These are phyloP conservation scores for Hanseniaspora mollemarum DNA, from an alignment of 805 yeast genomes.

Conservation along the genomic window DNA sequence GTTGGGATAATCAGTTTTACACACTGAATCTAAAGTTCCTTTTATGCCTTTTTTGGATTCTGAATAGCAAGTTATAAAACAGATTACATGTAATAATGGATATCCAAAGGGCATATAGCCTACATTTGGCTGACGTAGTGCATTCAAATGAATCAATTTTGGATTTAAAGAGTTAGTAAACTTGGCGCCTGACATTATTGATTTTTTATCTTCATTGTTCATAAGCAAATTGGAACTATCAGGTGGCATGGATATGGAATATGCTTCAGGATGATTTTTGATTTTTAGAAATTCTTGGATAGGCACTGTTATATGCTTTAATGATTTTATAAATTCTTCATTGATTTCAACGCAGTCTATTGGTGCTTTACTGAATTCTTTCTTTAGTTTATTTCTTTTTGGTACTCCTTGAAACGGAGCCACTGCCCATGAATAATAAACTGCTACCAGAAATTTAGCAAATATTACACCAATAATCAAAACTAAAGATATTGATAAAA, in stretches of 20 bases:
- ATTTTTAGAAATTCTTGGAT: constrained; percentile 42
- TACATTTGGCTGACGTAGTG: constrained; percentile 82
- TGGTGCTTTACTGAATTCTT: not conserved
- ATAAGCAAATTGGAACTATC: no score
- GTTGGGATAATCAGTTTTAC: constrained; percentile 92
- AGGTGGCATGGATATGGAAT: no score
- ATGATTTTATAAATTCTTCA: constrained; percentile 2
- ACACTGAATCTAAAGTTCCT: constrained; percentile 79
- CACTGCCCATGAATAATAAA: constrained; percentile 77
- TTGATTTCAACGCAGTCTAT: not conserved
- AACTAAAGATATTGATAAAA: constrained; percentile 65
- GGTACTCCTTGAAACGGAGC: constrained; percentile 73
- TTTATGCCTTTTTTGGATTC: constrained; percentile 82
- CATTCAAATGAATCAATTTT: constrained; percentile 58
- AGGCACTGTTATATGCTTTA: constrained; percentile 45
- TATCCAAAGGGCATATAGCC: constrained; percentile 77
- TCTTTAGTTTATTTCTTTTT: not conserved
- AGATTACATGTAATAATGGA: constrained; percentile 64
- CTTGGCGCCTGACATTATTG: not conserved
- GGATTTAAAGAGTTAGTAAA: constrained; percentile 41
- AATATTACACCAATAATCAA: constrained; percentile 74
- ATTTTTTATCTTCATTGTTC: no score
- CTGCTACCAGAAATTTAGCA: constrained; percentile 70
- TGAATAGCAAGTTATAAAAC: constrained; percentile 85
- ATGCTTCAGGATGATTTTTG: no score